phyloP scores from a whole-genome alignment of 2,329 filamentous ascomycete species.

The Dactylellina drechsleri region DNA sequence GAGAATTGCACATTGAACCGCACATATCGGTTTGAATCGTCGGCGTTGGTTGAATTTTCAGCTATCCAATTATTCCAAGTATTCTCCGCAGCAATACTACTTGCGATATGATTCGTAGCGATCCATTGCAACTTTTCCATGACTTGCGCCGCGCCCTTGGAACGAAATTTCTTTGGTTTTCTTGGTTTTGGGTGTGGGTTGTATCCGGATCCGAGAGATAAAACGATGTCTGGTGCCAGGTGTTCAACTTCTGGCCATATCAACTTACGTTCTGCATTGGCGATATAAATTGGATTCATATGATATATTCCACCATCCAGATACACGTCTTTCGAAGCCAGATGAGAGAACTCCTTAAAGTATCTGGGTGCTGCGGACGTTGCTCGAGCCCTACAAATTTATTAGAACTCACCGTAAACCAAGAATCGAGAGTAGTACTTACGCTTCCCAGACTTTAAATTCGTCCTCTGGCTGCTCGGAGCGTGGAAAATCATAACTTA shows the following conservation, averaged over 20 bases:
- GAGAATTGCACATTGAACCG: constrained; percentile 4
- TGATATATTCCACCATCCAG: constrained; percentile 66
- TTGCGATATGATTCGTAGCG: constrained; percentile 52
- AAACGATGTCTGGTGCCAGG: constrained; percentile 59
- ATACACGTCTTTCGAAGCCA: constrained; percentile 64
- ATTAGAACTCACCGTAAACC: background rate
- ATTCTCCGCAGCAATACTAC: constrained; percentile 55
- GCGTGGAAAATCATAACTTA: constrained; percentile 62
- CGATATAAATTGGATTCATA: constrained; percentile 67
- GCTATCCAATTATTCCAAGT: constrained; percentile 57
- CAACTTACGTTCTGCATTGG: constrained; percentile 64
- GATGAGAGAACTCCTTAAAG: constrained; percentile 67
- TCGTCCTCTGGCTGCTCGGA: constrained; percentile 61
- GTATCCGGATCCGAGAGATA: constrained; percentile 60
- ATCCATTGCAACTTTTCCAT: constrained; percentile 44
- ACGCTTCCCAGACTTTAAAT: constrained; percentile 67
- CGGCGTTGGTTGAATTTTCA: constrained; percentile 8
- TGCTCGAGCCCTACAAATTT: constrained; percentile 62
- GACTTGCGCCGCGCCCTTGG: constrained; percentile 26
- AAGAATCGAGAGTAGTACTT: constrained; percentile 41
- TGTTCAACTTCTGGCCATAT: constrained; percentile 59
- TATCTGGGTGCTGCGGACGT: constrained; percentile 66
- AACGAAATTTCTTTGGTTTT: constrained; percentile 25
- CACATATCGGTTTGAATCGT: constrained; percentile 3
- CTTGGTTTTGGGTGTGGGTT: background rate